phyloP scores from a whole-genome alignment of 352 stramenopile species.

The Vaucheria bursata region DNA sequence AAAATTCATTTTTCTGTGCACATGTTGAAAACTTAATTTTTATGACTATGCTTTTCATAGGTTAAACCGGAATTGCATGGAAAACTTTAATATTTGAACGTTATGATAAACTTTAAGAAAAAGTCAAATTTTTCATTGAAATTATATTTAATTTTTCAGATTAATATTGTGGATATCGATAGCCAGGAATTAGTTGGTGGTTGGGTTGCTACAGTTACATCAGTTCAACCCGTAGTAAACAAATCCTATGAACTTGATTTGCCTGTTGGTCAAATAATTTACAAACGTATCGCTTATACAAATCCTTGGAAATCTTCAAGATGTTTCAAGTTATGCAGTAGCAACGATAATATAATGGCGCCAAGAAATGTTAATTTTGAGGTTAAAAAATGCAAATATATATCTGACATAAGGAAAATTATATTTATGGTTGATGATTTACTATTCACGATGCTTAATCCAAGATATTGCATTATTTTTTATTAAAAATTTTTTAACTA shows the following conservation, averaged over 20 bases:
- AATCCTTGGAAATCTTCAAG: slow-evolving; percentile 79
- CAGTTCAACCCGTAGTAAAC: slow-evolving; percentile 66
- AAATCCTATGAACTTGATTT: slow-evolving; percentile 80
- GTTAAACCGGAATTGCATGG: no score
- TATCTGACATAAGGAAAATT: neutral
- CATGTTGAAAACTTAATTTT: no score
- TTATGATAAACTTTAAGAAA: no score
- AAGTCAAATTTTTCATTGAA: no score
- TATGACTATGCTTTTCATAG: no score
- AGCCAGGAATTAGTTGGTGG: slow-evolving; percentile 72
- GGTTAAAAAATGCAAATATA: slow-evolving; percentile 29
- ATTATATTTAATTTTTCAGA: no score
- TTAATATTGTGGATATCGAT: slow-evolving; percentile 78
- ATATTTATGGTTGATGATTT: neutral
- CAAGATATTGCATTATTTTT: neutral
- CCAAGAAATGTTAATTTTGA: slow-evolving; percentile 59
- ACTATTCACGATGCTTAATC: neutral
- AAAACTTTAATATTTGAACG: no score
- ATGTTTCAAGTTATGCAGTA: slow-evolving; percentile 69
- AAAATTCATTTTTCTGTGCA: no score
- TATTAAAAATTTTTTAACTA: neutral
- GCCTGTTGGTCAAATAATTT: slow-evolving; percentile 54
- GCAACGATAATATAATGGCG: slow-evolving; percentile 59
- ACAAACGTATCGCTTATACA: slow-evolving; percentile 82
- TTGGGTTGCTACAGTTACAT: slow-evolving; percentile 70